Percentiles rank a stretch among this genome's conserved stretches.
Evolutionary conservation across 148 eudicot genomes (phyloP).

Genomic region (Chenopodium formosanum): DNA sequence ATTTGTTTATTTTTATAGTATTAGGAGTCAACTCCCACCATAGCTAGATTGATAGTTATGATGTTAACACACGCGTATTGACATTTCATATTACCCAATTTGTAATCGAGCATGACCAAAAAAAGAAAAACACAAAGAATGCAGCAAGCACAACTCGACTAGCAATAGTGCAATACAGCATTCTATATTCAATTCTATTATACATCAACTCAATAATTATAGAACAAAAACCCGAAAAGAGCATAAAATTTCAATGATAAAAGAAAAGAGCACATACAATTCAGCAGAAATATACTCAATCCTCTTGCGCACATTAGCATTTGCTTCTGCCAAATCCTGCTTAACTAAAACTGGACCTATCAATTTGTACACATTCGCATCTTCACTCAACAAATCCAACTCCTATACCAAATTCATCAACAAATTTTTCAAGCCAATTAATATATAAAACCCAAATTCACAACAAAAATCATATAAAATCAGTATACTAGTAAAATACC

Average conservation of each 20-base stretch:
- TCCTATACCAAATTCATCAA: constrained; percentile 50
- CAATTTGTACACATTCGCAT: constrained; percentile 95
- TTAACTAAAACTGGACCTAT: constrained; percentile 97
- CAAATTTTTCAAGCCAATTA: not conserved
- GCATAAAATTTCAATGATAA: not conserved
- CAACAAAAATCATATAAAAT: not conserved
- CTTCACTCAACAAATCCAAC: constrained; percentile 86
- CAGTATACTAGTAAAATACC: constrained; percentile 31
- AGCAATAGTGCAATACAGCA: not conserved
- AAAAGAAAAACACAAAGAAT: not conserved
- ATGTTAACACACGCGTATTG: not conserved
- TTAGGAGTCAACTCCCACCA: not conserved
- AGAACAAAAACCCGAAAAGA: not conserved
- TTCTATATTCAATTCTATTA: not conserved
- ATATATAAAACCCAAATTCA: not conserved
- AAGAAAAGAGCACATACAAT: constrained; percentile 50
- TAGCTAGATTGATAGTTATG: not conserved
- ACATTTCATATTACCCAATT: not conserved
- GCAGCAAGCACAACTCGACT: not conserved
- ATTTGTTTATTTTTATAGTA: no score
- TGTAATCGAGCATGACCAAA: not conserved
- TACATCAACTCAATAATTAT: not conserved
- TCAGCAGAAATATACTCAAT: constrained; percentile 96
- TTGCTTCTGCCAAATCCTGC: constrained; percentile 98
- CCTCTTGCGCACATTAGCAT: constrained; percentile 90